phyloP scores from a whole-genome alignment of 768 basidiomycete genomes.

The Xerocomus brunneocitrinus region DNA sequence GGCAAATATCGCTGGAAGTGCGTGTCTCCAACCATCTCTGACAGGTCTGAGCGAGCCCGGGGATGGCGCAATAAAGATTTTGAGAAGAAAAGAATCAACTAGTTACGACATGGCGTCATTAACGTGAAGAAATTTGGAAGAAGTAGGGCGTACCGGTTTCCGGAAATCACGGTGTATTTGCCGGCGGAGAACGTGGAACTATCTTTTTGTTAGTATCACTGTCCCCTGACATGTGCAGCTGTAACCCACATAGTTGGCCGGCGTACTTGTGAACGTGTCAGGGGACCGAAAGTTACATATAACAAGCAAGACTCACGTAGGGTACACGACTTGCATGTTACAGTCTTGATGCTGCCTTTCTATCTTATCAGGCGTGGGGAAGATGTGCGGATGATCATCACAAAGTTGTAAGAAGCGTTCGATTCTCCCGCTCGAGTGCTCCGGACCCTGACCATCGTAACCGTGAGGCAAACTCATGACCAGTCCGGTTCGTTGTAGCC shows the following conservation, averaged over 20 bases:
- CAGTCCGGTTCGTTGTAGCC: constrained; percentile 90
- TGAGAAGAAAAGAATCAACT: constrained; percentile 96
- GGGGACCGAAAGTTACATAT: not conserved
- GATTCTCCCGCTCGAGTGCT: constrained; percentile 93
- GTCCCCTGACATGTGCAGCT: not conserved
- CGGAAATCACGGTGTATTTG: constrained; percentile 98
- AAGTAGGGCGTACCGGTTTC: constrained; percentile 68
- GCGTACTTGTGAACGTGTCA: constrained; percentile 54
- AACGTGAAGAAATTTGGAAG: not conserved
- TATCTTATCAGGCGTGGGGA: constrained; percentile 83
- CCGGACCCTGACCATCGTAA: constrained; percentile 97
- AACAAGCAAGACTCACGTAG: constrained; percentile 57
- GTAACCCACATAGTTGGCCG: constrained; percentile 77
- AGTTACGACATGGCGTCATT: not conserved
- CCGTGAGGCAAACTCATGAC: constrained; percentile 91
- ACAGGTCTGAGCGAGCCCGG: constrained; percentile 78
- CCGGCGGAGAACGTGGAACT: constrained; percentile 96
- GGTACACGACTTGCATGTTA: constrained; percentile 99
- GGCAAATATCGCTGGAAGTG: constrained; percentile 93
- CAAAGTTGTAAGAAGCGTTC: constrained; percentile 98
- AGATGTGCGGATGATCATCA: constrained; percentile 92
- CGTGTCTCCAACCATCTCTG: constrained; percentile 86
- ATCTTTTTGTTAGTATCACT: constrained; percentile 11
- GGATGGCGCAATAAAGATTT: constrained; percentile 95
- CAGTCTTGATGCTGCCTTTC: constrained; percentile 98